Base-by-base conservation (phyloP, 768 basidiomycete species). In the Podaxis pistillaris region DNA sequence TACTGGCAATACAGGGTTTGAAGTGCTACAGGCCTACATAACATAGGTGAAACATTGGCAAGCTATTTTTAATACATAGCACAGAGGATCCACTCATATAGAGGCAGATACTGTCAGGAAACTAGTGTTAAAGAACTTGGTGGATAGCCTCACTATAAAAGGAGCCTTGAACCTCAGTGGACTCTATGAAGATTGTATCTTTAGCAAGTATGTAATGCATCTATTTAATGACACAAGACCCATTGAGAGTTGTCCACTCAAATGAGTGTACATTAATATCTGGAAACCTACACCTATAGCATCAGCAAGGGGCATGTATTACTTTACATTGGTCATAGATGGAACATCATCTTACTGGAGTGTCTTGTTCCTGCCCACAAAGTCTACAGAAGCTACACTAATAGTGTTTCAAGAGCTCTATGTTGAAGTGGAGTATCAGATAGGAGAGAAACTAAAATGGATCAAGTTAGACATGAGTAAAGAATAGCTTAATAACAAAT, bases 241-340 rank as follows among this genome's bases (percentile, higher is more conserved):
- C 4, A 4, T 71, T 0, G 66, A 69, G 12, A 47, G 65, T 26
- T 4, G 4, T 4, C 26, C 26, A 26, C 26, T 26, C 26, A 26
- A 26, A 1, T 6, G 6, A 6, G 63, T 68, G 0, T 66, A 71
- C 24, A 66, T 68, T 17, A 69, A 76, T 76, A 0, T 26, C 26
- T 75, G 65, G 67, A 70, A 71, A 26, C 72, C 68, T 4, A 44
- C 68, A 0, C 56, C 66, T 0, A 57, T 65, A 1, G 53, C 46
- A 12, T 72, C 66, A 0, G 46, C 58, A 0, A 67, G 69, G 6
- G 70, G 70, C 0, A 60, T 62, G 0, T 12, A 22, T 0, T 73
- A 75, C 40, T 66, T 74, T 54, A 69, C 77, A 60, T 26, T 68
- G 0, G 59, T 71, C 0, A 66, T 65, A 0, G 70, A 75, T 57